Conservation (phyloP, 129 eudicot species). For the Chrysanthemum lavandulifolium region DNA sequence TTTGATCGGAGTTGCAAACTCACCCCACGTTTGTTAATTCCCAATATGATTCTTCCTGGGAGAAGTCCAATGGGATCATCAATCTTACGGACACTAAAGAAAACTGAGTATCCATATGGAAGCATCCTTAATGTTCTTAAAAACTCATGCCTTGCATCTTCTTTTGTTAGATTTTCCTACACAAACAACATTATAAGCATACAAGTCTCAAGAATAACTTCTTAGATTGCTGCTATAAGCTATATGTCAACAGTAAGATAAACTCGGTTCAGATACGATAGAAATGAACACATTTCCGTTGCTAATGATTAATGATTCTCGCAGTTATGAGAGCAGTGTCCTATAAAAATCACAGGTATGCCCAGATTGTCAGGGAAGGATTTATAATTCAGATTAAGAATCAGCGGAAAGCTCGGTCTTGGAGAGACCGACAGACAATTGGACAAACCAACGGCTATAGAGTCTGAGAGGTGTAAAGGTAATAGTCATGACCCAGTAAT, state of each 20-base stretch:
- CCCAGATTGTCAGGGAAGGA: too few species aligned
- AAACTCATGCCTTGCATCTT: slow-evolving; percentile 94
- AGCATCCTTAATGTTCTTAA: slow-evolving; percentile 75
- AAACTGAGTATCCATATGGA: slow-evolving; percentile 95
- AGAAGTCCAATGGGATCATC: slow-evolving; percentile 98
- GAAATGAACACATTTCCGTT: too few species aligned
- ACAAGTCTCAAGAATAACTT: neutral
- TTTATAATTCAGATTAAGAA: too few species aligned
- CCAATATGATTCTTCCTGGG: slow-evolving; percentile 88
- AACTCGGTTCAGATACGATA: too few species aligned
- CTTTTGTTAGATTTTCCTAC: slow-evolving; percentile 89
- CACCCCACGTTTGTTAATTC: slow-evolving; percentile 98
- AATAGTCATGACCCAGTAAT: too few species aligned
- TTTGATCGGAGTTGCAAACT: slow-evolving; percentile 19
- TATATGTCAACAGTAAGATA: neutral
- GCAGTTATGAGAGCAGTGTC: too few species aligned
- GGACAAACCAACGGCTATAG: too few species aligned
- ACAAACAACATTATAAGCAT: slow-evolving; percentile 24
- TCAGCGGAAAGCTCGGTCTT: too few species aligned
- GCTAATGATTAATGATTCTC: too few species aligned
- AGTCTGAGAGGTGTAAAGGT: too few species aligned
- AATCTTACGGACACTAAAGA: slow-evolving; percentile 94
- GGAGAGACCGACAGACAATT: too few species aligned
- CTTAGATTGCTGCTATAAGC: neutral
- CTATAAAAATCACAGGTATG: too few species aligned